Conservation (phyloP, 2,329 filamentous ascomycete species). For the Aspergillus sp. region DNA sequence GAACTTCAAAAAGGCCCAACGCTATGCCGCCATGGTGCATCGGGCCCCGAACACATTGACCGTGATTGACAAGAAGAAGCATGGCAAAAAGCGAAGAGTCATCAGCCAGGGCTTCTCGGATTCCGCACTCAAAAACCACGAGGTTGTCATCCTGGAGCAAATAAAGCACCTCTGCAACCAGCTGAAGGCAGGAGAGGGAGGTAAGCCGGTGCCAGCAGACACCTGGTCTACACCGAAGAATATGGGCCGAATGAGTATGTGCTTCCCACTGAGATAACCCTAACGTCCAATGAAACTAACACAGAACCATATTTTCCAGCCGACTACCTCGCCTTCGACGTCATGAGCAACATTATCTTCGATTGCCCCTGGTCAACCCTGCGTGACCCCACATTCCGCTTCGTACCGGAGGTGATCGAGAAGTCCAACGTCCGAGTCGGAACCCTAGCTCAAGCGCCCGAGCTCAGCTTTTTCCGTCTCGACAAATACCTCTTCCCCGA, state of each 20-base stretch:
- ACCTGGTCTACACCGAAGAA: constrained; percentile 34
- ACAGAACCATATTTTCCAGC: neutral
- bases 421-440: constrained; percentile 20
- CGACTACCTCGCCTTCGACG: constrained; percentile 49
- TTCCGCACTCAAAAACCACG: constrained; percentile 25
- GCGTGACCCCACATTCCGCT: constrained; percentile 8
- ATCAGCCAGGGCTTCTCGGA: constrained; percentile 22
- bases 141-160: constrained; percentile 14
- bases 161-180: constrained; percentile 12
- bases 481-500: constrained; percentile 16
- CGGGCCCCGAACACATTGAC: constrained; percentile 28
- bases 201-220: constrained; percentile 12
- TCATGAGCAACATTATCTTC: constrained; percentile 47
- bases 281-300: neutral
- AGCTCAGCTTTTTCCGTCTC: constrained; percentile 10
- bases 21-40: constrained; percentile 51
- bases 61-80: constrained; percentile 20
- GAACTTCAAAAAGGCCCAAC: constrained; percentile 52
- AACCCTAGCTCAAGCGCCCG: constrained; percentile 11
- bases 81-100: constrained; percentile 20
- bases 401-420: constrained; percentile 17
- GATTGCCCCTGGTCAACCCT: constrained; percentile 12
- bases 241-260: constrained; percentile 45
- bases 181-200: neutral
- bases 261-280: too few relatives aligned